A percentile compares a stretch with the other conserved stretches of the same genome.
Evolutionary conservation across 2,329 filamentous ascomycete genomes (phyloP).

Genomic region (Aspergillus amoenus): DNA sequence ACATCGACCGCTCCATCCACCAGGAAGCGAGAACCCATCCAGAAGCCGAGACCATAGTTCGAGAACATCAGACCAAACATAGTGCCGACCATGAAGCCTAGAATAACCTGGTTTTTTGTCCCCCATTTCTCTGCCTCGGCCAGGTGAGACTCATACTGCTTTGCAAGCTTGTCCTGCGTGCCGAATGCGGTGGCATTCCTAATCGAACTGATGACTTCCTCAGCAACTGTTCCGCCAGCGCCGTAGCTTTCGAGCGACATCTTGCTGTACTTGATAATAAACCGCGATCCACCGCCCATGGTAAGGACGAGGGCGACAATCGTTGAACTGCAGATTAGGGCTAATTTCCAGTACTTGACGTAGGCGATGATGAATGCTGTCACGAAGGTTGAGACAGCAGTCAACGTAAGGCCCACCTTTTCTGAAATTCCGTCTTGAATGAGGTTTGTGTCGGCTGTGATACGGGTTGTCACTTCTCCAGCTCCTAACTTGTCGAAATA

Average conservation of each 20-base stretch:
- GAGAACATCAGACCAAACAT: conserved; percentile 84
- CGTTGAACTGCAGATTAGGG: conserved; percentile 79
- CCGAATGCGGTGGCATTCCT: conserved; percentile 91
- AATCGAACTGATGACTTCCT: conserved; percentile 92
- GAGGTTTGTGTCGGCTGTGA: conserved; percentile 89
- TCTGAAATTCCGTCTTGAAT: conserved; percentile 93
- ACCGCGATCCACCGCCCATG: conserved; percentile 71
- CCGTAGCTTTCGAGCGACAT: conserved; percentile 76
- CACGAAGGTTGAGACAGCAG: conserved; percentile 77
- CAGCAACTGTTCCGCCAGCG: conserved; percentile 80
- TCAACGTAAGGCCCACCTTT: conserved; percentile 76
- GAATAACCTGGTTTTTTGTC: conserved; percentile 68
- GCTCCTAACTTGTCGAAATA: conserved; percentile 92
- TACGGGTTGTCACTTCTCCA: conserved; percentile 90
- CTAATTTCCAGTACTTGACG: conserved; percentile 88
- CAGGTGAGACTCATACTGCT: conserved; percentile 78
- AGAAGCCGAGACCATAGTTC: conserved; percentile 85
- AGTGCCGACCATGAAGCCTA: conserved; percentile 76
- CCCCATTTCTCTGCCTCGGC: conserved; percentile 72
- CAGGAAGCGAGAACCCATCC: conserved; percentile 78
- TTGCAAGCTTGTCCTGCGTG: conserved; percentile 87
- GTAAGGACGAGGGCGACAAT: conserved; percentile 75
- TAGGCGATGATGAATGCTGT: conserved; percentile 90
- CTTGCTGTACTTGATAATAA: conserved; percentile 81
- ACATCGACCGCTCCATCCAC: conserved; percentile 65